Evolutionary conservation across 179 eudicot species (phyloP), one percentile per base, ranked within the genome.

Genomic region (Patellifolia procumbens): DNA sequence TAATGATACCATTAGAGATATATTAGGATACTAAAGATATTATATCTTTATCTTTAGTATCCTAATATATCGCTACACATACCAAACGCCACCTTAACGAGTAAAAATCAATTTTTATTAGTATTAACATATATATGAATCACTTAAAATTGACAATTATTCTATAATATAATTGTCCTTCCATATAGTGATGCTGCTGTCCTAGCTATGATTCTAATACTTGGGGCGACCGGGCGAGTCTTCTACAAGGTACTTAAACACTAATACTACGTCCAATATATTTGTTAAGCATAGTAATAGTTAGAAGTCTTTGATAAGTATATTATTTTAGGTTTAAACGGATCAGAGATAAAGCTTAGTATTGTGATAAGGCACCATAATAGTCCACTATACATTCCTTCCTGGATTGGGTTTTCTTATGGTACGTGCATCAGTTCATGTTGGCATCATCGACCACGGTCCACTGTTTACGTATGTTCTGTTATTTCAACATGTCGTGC

Each of bases 211-310:
- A 42, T 26, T 10, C 20, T 67, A 42, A 12, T 67, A 43, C 32
- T 67, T 12, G 70, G 70, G 4, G 70, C 70, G 43, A 67, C 12
- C 52, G 70, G 4, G 70, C 70, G 43, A 67, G 70, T 42, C 51
- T 67, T 43, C 52, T 67, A 20, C 32, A 43, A 67, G 70, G 70
- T 43, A 67, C 32, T 63, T 1, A 63, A 15, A 20, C 20, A 34
- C 68, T 63, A 45, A 63, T 4, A 15, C 12, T 63, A 0, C 7
- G 11, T 63, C 7, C 11, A 34, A 55, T 55, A 8, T 16, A 32
- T 63, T 7, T 61, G 17, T 13, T 1, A 63, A 35, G 26, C 17
- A 34, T 55, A n/a, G n/a, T 63, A 63, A 32, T 19, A 34, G 6
- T 63, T 10, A 4, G 37, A 16, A 32, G 24, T 17, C 35, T 63